Base-by-base conservation (phyloP, 805 yeast species). In the Nakazawaea pomicola region DNA sequence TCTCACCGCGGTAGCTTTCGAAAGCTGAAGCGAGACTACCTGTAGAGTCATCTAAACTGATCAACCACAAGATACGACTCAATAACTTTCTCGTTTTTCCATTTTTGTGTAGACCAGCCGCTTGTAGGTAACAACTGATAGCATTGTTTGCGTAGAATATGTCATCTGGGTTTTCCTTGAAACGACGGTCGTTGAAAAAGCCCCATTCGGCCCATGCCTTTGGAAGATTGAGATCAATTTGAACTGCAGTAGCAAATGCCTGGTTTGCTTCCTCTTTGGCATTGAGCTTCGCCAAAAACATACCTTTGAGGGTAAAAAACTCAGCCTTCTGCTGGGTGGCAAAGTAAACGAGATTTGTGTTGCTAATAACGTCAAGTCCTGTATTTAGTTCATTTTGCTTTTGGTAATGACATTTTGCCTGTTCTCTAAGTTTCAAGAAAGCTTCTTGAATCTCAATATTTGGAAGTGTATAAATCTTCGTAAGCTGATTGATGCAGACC, bases 181-280 rank as follows among this genome's bases (percentile, higher is more conserved):
- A 80, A 31, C 96, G 70, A 21, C 81, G 76, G 52, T 93, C 99
- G 57, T 90, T 90, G 65, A 88, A 93, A 57, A 81, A 79, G 46
- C 99, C 99, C 99, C 99, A 93, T 58, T 95, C 97, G 3, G 97
- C 98, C 99, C 99, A 93, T 0, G 99, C 98, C 59, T 93, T 91
- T 1, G 98, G 96, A 35, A 93, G 63, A 53, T 90, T 88, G 51
- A 91, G 73, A 55, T 95, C 99, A 43, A 93, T 80, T 60, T 93
- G 98, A 15, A 93, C 97, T 1, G 99, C 96, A 2, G 97, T 87
- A 1, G 98, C 96, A 67, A 93, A 93, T 0, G 96, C 96, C 58
- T 93, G 95, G 57, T 93, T 90, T 11, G 99, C 98, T 53, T 91
- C 97, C 45, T 91, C 98, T 49, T 80, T 80, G 33, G 87, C 91